These are phyloP conservation scores for Alternaria longipes DNA, from an alignment of 2,329 filamentous ascomycete genomes.

Conservation along the genomic window DNA sequence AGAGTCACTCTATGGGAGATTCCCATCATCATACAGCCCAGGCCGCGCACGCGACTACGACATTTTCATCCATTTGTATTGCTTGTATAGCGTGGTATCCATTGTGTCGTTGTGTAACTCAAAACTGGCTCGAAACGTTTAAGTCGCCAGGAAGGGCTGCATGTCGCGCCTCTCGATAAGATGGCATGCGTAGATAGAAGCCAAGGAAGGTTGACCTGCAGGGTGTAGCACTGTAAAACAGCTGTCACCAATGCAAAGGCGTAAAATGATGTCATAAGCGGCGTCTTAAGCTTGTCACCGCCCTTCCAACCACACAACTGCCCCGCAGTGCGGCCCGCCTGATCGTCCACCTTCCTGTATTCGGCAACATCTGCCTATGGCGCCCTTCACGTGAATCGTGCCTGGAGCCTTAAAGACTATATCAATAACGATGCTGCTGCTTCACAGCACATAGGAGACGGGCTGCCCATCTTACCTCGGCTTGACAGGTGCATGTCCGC, in stretches of 20 bases:
- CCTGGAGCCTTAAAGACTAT: not conserved
- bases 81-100: no score
- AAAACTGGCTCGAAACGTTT: no score
- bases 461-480: not conserved
- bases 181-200: no score
- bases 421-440: not conserved
- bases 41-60: no score
- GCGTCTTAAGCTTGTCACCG: not conserved
- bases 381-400: not conserved
- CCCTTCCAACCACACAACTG: not conserved
- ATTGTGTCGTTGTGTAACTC: no score
- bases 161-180: no score
- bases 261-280: not conserved
- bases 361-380: not conserved
- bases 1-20: no score
- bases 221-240: not conserved
- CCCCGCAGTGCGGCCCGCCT: conserved; percentile 5
- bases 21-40: no score
- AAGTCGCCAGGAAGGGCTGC: no score
- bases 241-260: not conserved
- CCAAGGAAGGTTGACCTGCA: not conserved
- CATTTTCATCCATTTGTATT: no score
- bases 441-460: not conserved
- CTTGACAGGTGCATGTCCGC: no score
- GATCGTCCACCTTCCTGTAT: not conserved